A percentile compares a stretch with the other conserved stretches of the same genome.
Evolutionary conservation across 2,329 filamentous ascomycete genomes (phyloP).

Genomic region (Trichoderma atrobrunneum): DNA sequence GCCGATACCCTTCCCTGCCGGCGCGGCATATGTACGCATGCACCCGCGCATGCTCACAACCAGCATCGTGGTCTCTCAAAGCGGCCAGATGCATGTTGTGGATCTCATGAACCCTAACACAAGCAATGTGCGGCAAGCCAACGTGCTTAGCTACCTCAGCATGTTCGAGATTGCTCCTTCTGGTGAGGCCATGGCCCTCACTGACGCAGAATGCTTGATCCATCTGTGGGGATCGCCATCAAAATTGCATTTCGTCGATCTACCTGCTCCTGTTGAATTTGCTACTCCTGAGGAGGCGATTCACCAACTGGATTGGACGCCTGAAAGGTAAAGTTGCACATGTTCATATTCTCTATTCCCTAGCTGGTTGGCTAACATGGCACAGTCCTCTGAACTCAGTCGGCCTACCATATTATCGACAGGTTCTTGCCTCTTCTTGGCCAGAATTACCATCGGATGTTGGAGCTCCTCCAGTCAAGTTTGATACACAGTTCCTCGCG

Average conservation of each 20-base stretch:
- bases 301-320: constrained; percentile 63
- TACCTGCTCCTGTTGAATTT: constrained; percentile 74
- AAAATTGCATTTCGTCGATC: constrained; percentile 84
- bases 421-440: constrained; percentile 84
- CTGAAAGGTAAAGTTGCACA: constrained; percentile 60
- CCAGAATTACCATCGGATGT: constrained; percentile 83
- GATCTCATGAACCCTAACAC: constrained; percentile 92
- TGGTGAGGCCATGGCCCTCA: constrained; percentile 78
- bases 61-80: constrained; percentile 87
- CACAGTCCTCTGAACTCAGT: constrained; percentile 73
- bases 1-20: constrained; percentile 87
- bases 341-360: too few species aligned
- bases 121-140: constrained; percentile 79
- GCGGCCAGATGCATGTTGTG: constrained; percentile 90
- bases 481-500: constrained; percentile 68
- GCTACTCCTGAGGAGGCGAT: constrained; percentile 62
- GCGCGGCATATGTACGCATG: constrained; percentile 93
- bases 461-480: constrained; percentile 73
- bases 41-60: constrained; percentile 95
- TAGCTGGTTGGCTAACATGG: constrained; percentile 16
- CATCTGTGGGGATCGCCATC: constrained; percentile 85
- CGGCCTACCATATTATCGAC: constrained; percentile 91
- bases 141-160: constrained; percentile 69
- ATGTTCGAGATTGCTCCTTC: constrained; percentile 85
- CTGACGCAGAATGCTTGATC: constrained; percentile 73